Evolutionary conservation across 306 rosid genomes (phyloP).

Genomic region (Vigna hirtella): DNA sequence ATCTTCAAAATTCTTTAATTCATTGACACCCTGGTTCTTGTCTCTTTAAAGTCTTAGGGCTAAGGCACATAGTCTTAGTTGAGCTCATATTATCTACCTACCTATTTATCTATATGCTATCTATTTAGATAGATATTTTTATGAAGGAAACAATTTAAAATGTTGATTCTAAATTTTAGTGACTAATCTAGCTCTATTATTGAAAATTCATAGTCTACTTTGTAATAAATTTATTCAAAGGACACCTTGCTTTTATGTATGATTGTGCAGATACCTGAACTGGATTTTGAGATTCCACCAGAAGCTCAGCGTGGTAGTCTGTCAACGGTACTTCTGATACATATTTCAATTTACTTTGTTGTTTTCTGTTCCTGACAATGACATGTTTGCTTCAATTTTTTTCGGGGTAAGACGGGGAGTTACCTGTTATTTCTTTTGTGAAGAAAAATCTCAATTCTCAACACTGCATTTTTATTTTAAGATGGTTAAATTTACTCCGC

Average conservation of each 20-base stretch:
- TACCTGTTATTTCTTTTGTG: slow-evolving; percentile 24
- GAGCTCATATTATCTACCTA: neutral
- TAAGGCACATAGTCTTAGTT: neutral
- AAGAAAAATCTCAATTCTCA: neutral
- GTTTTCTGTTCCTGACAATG: neutral
- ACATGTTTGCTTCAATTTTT: neutral
- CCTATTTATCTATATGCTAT: neutral
- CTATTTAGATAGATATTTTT: neutral
- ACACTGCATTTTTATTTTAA: slow-evolving; percentile 3
- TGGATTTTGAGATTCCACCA: slow-evolving; percentile 95
- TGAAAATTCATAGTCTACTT: slow-evolving; percentile 18
- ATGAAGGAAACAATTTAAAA: slow-evolving; percentile 16
- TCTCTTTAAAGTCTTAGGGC: neutral
- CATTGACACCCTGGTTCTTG: neutral
- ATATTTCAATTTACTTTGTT: slow-evolving; percentile 21
- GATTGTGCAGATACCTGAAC: slow-evolving; percentile 79
- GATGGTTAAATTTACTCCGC: slow-evolving; percentile 9
- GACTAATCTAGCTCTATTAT: slow-evolving; percentile 19
- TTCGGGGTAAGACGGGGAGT: neutral
- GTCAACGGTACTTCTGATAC: slow-evolving; percentile 74
- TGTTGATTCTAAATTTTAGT: slow-evolving; percentile 7
- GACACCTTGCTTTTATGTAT: slow-evolving; percentile 36
- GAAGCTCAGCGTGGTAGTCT: slow-evolving; percentile 94
- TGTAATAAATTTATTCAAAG: slow-evolving; percentile 21
- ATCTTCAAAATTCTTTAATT: slow-evolving; percentile 10